A percentile compares a stretch with the other conserved stretches of the same genome.
These are phyloP conservation scores for Davidsoniella australis DNA, from an alignment of 2,329 filamentous ascomycete genomes.

Conservation along the genomic window DNA sequence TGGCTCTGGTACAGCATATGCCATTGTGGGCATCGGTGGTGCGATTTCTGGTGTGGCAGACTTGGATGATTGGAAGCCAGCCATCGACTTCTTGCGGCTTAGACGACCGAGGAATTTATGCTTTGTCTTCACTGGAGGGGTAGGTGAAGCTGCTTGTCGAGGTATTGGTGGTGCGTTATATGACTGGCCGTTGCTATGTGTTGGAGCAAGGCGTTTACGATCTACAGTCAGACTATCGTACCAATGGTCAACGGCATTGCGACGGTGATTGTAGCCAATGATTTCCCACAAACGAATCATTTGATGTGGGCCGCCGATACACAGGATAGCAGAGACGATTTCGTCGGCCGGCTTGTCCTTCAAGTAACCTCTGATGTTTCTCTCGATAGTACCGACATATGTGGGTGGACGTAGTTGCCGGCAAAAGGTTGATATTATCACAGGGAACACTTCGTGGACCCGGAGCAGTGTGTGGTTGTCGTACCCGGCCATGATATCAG, in stretches of 20 bases:
- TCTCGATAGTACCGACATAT: slow-evolving; percentile 45
- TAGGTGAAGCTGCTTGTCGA: slow-evolving; percentile 4
- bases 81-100: slow-evolving; percentile 39
- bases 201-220: slow-evolving; percentile 20
- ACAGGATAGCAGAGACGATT: slow-evolving; percentile 42
- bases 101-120: slow-evolving; percentile 34
- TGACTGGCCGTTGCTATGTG: not conserved
- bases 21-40: not conserved
- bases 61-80: slow-evolving; percentile 3
- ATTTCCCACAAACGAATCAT: slow-evolving; percentile 49
- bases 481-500: slow-evolving; percentile 45
- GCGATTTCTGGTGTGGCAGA: not conserved
- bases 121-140: slow-evolving; percentile 29
- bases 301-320: slow-evolving; percentile 43
- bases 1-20: not conserved
- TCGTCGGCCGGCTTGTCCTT: slow-evolving; percentile 46
- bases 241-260: slow-evolving; percentile 43
- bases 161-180: not conserved
- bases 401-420: slow-evolving; percentile 45
- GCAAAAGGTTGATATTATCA: slow-evolving; percentile 47
- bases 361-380: slow-evolving; percentile 45
- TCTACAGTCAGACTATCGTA: slow-evolving; percentile 29
- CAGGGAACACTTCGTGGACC: slow-evolving; percentile 47
- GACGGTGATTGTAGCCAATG: slow-evolving; percentile 44
- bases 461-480: slow-evolving; percentile 44